Evolutionary conservation across 2,329 filamentous ascomycete species (phyloP).

Genomic region (Aspergillus puulaauensis): DNA sequence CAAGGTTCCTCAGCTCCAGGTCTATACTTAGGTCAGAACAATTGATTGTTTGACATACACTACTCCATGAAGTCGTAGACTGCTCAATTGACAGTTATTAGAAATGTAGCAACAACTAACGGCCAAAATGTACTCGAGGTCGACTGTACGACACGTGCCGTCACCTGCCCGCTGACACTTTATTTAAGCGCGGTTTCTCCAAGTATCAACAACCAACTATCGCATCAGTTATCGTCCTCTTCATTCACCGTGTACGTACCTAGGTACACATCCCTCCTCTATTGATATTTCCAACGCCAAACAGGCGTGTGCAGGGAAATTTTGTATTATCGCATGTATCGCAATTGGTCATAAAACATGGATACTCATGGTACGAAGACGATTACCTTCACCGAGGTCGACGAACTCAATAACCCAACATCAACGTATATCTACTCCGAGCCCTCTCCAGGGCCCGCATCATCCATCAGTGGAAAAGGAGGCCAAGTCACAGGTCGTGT

Average conservation of each 20-base stretch:
- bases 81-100: background rate
- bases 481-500: constrained; percentile 36
- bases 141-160: background rate
- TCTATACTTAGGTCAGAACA: background rate
- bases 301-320: background rate
- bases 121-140: background rate
- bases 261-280: too few species aligned
- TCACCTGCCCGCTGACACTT: too few species aligned
- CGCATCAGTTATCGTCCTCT: background rate
- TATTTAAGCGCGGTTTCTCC: background rate
- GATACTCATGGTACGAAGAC: constrained; percentile 8
- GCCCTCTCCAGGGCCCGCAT: constrained; percentile 9
- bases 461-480: background rate
- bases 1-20: constrained; percentile 6
- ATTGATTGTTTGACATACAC: background rate
- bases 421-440: constrained; percentile 51
- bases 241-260: background rate
- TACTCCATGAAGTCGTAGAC: background rate
- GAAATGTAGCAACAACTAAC: background rate
- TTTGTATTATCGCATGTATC: background rate
- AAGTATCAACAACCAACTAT: background rate
- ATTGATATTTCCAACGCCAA: background rate
- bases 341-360: constrained; percentile 13
- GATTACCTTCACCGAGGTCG: constrained; percentile 38
- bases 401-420: constrained; percentile 52